Evolutionary conservation across 192 early-diverging fungal species (phyloP).

Genomic region (Coemansia sp.): DNA sequence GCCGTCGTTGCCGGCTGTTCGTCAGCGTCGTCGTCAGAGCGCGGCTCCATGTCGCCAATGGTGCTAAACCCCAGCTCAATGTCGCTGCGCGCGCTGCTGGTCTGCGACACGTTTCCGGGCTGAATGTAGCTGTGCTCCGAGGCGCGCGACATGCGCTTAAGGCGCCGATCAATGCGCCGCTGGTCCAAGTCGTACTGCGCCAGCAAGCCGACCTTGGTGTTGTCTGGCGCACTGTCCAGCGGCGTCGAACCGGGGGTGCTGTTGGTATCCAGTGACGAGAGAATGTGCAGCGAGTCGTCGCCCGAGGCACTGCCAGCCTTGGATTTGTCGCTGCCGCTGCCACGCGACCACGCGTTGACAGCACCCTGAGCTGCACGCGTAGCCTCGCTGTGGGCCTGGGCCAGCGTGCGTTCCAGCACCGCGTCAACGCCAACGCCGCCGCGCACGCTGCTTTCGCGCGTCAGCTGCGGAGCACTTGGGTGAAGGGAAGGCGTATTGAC

Average conservation of each 20-base stretch:
- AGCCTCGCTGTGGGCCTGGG: not conserved
- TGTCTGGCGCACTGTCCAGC: slow-evolving; percentile 34
- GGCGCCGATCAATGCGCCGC: slow-evolving; percentile 13
- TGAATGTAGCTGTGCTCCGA: slow-evolving; percentile 12
- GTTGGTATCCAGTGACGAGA: slow-evolving; percentile 36
- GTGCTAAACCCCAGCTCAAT: slow-evolving; percentile 30
- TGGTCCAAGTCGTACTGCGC: slow-evolving; percentile 44
- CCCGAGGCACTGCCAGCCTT: slow-evolving; percentile 21
- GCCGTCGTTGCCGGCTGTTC: not conserved
- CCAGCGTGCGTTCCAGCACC: slow-evolving; percentile 2
- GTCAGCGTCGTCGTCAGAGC: not conserved
- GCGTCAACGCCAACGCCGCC: slow-evolving; percentile 3
- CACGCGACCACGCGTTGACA: slow-evolving; percentile 5
- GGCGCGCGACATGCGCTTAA: slow-evolving; percentile 12
- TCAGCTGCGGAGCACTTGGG: slow-evolving; percentile 6
- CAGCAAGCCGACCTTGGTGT: slow-evolving; percentile 32
- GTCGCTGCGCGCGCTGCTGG: not conserved
- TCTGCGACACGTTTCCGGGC: not conserved
- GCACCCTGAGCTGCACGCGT: not conserved
- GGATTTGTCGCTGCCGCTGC: slow-evolving; percentile 27
- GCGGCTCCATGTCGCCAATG: slow-evolving; percentile 4
- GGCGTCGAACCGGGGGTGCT: slow-evolving; percentile 40
- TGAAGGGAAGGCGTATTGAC: slow-evolving; percentile 25
- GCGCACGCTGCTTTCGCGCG: slow-evolving; percentile 4
- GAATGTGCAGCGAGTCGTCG: slow-evolving; percentile 39